Conservation (phyloP, 2,329 filamentous ascomycete genomes). For the Boeremia exigua region DNA sequence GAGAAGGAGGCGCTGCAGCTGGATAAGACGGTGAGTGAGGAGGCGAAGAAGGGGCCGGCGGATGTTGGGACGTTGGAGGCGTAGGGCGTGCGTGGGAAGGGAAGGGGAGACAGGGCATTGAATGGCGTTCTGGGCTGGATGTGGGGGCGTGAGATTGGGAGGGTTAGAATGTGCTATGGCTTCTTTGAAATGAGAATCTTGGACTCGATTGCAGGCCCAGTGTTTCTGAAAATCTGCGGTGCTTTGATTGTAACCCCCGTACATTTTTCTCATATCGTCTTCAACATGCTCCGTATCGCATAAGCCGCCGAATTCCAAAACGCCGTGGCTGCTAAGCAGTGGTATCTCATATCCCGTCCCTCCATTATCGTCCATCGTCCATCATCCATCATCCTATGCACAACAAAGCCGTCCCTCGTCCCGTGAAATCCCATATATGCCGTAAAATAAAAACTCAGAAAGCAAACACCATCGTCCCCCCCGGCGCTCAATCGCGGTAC, state of each 20-base stretch:
- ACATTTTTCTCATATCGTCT: background rate
- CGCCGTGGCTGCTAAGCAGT: conserved; percentile 17
- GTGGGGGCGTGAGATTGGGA: background rate
- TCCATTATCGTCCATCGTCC: background rate
- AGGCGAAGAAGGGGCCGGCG: conserved; percentile 14
- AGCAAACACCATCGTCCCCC: background rate
- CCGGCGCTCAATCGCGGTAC: conserved; percentile 30
- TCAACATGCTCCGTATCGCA: background rate
- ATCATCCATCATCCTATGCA: conserved; percentile 7
- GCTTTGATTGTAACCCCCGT: background rate
- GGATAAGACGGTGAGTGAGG: conserved; percentile 10
- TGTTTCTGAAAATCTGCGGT: too few species aligned
- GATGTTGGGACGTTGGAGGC: conserved; percentile 7
- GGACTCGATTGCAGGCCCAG: too few species aligned
- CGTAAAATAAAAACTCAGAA: conserved; percentile 7
- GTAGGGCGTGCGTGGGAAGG: background rate
- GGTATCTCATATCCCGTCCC: conserved; percentile 10
- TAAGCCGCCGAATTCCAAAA: background rate
- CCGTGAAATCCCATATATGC: background rate
- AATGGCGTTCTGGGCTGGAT: background rate
- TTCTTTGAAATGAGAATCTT: too few species aligned
- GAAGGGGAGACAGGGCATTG: background rate
- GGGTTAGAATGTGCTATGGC: background rate
- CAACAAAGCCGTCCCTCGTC: background rate
- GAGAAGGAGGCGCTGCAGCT: conserved; percentile 12